Evolutionary conservation across 78 protist species (phyloP).

Genomic region (Chrysochromulina tobinii): DNA sequence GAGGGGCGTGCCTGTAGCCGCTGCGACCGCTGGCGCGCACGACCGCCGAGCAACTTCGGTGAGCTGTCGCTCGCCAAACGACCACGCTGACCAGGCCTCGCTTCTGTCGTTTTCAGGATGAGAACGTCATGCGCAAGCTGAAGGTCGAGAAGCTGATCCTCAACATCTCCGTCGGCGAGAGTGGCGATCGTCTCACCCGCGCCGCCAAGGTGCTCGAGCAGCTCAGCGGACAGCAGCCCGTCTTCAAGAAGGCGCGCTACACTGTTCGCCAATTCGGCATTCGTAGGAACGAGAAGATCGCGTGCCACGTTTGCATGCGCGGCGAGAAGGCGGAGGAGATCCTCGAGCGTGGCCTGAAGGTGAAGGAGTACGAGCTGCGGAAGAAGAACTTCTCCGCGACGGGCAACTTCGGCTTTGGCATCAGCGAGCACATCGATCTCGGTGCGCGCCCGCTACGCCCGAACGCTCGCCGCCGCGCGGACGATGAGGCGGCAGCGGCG

Average conservation of each 20-base stretch:
- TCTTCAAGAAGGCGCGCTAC: slow-evolving; percentile 92
- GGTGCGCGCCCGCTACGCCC: neutral
- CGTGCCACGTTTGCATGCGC: slow-evolving; percentile 96
- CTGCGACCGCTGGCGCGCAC: no score
- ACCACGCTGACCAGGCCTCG: no score
- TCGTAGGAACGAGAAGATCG: slow-evolving; percentile 98
- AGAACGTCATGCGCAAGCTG: slow-evolving; percentile 78
- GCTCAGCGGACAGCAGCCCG: slow-evolving; percentile 96
- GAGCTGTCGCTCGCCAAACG: no score
- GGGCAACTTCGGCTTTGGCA: slow-evolving; percentile 93
- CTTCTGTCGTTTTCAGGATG: neutral
- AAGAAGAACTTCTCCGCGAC: slow-evolving; percentile 81
- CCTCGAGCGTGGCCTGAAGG: slow-evolving; percentile 89
- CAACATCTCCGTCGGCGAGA: slow-evolving; percentile 98
- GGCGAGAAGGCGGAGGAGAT: slow-evolving; percentile 98
- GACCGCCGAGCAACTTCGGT: no score
- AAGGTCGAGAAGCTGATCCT: slow-evolving; percentile 92
- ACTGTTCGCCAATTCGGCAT: slow-evolving; percentile 96
- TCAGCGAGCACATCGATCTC: slow-evolving; percentile 98
- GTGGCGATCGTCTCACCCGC: slow-evolving; percentile 96
- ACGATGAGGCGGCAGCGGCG: no score
- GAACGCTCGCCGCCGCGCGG: neutral
- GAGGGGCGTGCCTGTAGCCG: no score
- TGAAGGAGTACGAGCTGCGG: slow-evolving; percentile 96
- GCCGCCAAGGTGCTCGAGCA: slow-evolving; percentile 98